Evolutionary conservation across 257 asterid species (phyloP), one percentile per base, ranked within the genome.

Genomic region (Anisodus tanguticus): DNA sequence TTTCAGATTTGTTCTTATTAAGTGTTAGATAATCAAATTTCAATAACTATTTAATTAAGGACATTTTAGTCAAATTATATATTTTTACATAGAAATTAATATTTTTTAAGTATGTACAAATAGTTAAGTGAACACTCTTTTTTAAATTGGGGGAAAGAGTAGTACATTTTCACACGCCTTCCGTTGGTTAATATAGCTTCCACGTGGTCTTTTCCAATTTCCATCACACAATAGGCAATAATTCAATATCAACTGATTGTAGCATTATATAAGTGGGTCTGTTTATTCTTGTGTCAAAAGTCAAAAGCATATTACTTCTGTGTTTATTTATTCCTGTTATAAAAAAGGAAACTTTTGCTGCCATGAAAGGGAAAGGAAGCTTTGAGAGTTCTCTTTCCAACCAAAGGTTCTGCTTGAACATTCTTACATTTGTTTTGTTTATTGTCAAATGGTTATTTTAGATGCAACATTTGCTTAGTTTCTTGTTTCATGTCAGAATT

Each of bases 351-450:
- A 45, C 17, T 72, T 13, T 68, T 19, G 60, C 80, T 19, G 80
- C 60, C 19, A 72, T 72, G 80, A 60, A 72, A 72, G 60, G 11
- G 43, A 72, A 72, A 72, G 60, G 10, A 72, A 47, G 60, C 80
- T 72, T 60, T 19, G 19, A 72, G 2, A 47, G 43, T 72, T 47
- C 39, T 71, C 59, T n/a, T 72, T 72, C 60, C 80, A 72, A 72
- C n/a, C 80, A 47, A 47, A 72, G 80, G 80, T 72, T 72, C 59
- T 47, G 31, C 41, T 71, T 45, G 17, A 45, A 47, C 45, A 47
- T 19, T 72, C 57, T 71, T 45, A 9, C 71, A 41, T 4, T 41
- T 41, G 3, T 41, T 41, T 41, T 26, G 1, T 26, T 26, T 26
- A 26, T 26, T 26, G 26, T 58, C 26, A 6, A 58, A 58, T 59